Evolutionary conservation across 495 filamentous ascomycete genomes (phyloP).

Genomic region (Neurospora sp.): DNA sequence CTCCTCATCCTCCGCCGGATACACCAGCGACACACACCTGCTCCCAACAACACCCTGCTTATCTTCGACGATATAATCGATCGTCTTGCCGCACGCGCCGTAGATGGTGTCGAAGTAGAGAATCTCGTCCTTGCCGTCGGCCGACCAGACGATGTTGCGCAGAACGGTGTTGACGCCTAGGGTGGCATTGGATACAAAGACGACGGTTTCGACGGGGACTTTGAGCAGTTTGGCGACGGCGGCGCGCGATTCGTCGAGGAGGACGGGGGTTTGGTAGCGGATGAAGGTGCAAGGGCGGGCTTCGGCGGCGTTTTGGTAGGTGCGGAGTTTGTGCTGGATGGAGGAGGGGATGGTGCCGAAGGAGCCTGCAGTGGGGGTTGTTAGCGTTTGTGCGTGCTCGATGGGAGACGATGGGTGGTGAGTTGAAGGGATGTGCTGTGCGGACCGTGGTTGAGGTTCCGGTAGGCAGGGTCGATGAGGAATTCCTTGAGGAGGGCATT

Average conservation of each 20-base stretch:
- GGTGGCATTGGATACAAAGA: constrained; percentile 76
- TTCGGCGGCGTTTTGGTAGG: constrained; percentile 53
- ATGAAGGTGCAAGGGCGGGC: constrained; percentile 62
- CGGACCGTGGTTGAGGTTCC: constrained; percentile 75
- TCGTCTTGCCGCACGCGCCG: constrained; percentile 58
- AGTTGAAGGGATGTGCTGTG: too few relatives aligned
- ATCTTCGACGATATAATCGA: constrained; percentile 59
- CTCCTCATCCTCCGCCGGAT: constrained; percentile 51
- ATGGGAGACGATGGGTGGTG: too few relatives aligned
- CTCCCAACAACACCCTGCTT: constrained; percentile 26
- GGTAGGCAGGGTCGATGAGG: constrained; percentile 47
- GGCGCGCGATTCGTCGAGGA: constrained; percentile 53
- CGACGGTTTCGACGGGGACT: constrained; percentile 50
- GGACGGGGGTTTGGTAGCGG: constrained; percentile 45
- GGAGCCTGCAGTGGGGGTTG: constrained; percentile 40
- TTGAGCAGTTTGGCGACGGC: constrained; percentile 56
- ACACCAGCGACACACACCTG: constrained; percentile 33
- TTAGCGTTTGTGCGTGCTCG: too few relatives aligned
- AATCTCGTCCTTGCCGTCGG: constrained; percentile 48
- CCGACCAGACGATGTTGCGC: constrained; percentile 50
- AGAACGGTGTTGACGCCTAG: constrained; percentile 73
- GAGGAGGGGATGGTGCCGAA: constrained; percentile 63
- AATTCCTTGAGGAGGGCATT: constrained; percentile 59
- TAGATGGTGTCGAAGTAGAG: constrained; percentile 69
- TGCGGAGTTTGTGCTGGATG: constrained; percentile 46